Percentiles rank a stretch among this genome's conserved stretches.
Evolutionary conservation across 768 basidiomycete species (phyloP).

Genomic region (Mycena latifolia): DNA sequence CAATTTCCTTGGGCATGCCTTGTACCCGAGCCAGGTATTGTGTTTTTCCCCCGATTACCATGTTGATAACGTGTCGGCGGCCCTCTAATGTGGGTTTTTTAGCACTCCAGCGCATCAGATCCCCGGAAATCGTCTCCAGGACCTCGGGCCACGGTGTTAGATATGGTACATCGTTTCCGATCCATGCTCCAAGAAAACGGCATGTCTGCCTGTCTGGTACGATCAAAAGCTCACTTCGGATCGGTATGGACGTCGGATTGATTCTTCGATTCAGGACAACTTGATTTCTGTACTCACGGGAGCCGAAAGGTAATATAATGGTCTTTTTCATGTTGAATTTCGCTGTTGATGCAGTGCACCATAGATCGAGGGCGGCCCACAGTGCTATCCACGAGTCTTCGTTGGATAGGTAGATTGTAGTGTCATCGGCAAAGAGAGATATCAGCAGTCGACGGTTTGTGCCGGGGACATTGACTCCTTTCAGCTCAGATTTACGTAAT

Average conservation of each 20-base stretch:
- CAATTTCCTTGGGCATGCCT: neutral
- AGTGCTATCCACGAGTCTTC: constrained; percentile 1
- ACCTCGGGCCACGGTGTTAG: neutral
- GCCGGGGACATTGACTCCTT: neutral
- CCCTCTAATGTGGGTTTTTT: neutral
- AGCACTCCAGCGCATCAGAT: neutral
- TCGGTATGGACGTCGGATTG: neutral
- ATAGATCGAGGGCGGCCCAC: neutral
- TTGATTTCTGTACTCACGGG: neutral
- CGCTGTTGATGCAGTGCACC: constrained; percentile 12
- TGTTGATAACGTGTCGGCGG: neutral
- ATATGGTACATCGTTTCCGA: neutral
- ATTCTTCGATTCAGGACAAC: neutral
- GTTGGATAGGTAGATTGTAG: neutral
- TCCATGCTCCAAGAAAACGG: neutral
- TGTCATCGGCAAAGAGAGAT: too few relatives aligned
- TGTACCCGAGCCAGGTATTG: neutral
- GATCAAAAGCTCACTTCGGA: neutral
- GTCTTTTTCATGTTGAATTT: constrained; percentile 1
- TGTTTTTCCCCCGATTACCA: neutral
- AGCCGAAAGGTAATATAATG: constrained; percentile 1
- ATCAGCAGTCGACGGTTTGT: neutral
- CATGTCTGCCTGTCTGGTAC: neutral
- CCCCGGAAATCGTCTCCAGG: neutral
- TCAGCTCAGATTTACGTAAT: neutral